These are phyloP conservation scores for Coffea humblotiana DNA, from an alignment of 305 asterid genomes.

Conservation along the genomic window DNA sequence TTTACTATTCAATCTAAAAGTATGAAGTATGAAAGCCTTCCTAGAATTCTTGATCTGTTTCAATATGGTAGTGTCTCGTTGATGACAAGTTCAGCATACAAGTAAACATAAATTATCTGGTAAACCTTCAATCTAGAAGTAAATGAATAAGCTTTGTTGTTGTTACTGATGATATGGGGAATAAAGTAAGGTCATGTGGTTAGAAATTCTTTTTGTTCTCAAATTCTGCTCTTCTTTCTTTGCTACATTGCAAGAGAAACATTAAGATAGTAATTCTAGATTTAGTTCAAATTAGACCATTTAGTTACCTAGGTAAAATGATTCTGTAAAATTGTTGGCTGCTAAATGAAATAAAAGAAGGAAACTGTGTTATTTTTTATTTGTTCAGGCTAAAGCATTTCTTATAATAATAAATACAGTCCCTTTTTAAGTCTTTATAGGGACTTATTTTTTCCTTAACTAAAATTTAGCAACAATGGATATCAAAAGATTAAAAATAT, in stretches of 20 bases:
- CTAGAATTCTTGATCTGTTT: neutral
- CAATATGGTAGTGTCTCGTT: neutral
- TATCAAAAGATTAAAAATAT: too few relatives aligned
- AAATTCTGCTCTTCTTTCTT: too few relatives aligned
- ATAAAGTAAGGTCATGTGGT: neutral
- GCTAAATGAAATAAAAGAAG: too few relatives aligned
- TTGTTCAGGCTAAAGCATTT: neutral
- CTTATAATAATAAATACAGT: too few relatives aligned
- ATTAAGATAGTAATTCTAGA: too few relatives aligned
- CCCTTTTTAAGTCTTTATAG: too few relatives aligned
- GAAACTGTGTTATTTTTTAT: neutral
- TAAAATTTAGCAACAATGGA: too few relatives aligned
- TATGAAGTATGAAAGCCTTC: neutral
- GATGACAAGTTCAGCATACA: neutral
- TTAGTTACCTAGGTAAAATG: too few relatives aligned
- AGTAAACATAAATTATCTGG: neutral
- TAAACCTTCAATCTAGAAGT: neutral
- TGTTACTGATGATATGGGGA: neutral
- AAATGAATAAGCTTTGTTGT: neutral
- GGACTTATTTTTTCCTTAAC: too few relatives aligned
- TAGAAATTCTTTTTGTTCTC: neutral
- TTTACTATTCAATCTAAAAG: neutral
- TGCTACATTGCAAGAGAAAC: too few relatives aligned
- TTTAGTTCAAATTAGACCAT: too few relatives aligned
- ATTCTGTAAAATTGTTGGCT: too few relatives aligned